phyloP scores from a whole-genome alignment of 1,284 basidiomycete species.

The Cryptococcus amylolentus region DNA sequence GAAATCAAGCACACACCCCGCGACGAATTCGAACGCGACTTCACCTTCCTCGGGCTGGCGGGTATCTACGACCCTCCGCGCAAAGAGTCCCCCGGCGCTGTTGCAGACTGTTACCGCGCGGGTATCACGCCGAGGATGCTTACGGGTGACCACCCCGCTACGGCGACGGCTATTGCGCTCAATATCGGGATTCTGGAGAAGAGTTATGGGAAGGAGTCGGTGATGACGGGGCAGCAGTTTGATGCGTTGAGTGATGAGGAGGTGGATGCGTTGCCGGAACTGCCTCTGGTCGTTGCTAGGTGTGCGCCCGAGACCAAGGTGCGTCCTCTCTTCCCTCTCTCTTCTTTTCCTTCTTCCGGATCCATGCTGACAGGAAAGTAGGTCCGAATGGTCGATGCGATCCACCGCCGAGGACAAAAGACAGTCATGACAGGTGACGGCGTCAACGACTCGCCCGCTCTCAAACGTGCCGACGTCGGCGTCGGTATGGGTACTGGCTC shows the following conservation, averaged over 20 bases:
- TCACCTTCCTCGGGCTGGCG: conserved; percentile 61
- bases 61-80: conserved; percentile 70
- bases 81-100: conserved; percentile 61
- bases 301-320: conserved; percentile 57
- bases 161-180: conserved; percentile 54
- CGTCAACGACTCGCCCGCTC: conserved; percentile 60
- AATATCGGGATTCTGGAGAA: conserved; percentile 57
- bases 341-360: not conserved
- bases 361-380: conserved; percentile 8
- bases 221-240: conserved; percentile 61
- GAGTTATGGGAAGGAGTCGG: conserved; percentile 42
- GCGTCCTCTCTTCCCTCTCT: not conserved
- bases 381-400: conserved; percentile 59
- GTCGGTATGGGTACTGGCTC: conserved; percentile 71
- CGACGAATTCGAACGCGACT: conserved; percentile 58
- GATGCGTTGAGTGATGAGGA: conserved; percentile 61
- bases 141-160: conserved; percentile 54
- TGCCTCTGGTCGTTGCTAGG: conserved; percentile 60
- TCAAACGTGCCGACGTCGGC: conserved; percentile 60
- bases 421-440: conserved; percentile 54
- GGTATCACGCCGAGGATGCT: conserved; percentile 67
- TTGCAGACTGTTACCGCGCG: conserved; percentile 61
- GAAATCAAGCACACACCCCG: conserved; percentile 45
- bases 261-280: conserved; percentile 57
- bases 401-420: conserved; percentile 53